Evolutionary conservation across 2,329 filamentous ascomycete species (phyloP), one percentile per base, ranked within the genome.

Genomic region (Lithohypha guttulata): DNA sequence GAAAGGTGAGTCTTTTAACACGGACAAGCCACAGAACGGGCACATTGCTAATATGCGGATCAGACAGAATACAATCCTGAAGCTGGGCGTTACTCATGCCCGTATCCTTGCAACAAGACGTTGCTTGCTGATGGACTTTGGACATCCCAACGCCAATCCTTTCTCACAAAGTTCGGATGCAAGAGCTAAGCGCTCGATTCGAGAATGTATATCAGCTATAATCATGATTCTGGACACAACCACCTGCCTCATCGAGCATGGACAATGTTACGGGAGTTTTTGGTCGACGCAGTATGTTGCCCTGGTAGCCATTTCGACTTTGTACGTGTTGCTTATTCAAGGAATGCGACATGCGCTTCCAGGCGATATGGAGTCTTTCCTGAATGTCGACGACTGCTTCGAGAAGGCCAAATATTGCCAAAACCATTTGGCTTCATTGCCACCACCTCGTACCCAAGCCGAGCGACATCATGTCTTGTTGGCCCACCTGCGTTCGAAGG

Each of bases 271-370:
- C 31, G 48, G 53, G 29, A 42, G 43, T 3, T 55, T 55, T 34
- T 56, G 54, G 54, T 54, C 52, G 41, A 54, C 51, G 8, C 51
- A 51, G 19, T 56, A 56, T 27, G 45, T 54, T 14, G 42, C 45
- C 5, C 34, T 50, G 7, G 47, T 48, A 4, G 49, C 45, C 3
- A 38, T 51, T 7, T 51, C 49, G 4, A 51, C 49, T 2, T 31
- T 51, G 10, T 50, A 49, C 20, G 49, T 51, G 23, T 48, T 48
- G 25, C 26, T 46, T 3, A 48, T 51, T 10, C 47, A 51, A 32
- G 36, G 42, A 18, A 43, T 39, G 17, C 45, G 47, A 19, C 37
- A 43, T n/a, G 34, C 33, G 2, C 33, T 47, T 3, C 45, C 46
- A 13, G 26, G 31, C 3, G 3, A 25, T 40, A 21, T 31, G 6